These are phyloP conservation scores for Linum tenue DNA, from an alignment of 345 rosid genomes.

Conservation along the genomic window DNA sequence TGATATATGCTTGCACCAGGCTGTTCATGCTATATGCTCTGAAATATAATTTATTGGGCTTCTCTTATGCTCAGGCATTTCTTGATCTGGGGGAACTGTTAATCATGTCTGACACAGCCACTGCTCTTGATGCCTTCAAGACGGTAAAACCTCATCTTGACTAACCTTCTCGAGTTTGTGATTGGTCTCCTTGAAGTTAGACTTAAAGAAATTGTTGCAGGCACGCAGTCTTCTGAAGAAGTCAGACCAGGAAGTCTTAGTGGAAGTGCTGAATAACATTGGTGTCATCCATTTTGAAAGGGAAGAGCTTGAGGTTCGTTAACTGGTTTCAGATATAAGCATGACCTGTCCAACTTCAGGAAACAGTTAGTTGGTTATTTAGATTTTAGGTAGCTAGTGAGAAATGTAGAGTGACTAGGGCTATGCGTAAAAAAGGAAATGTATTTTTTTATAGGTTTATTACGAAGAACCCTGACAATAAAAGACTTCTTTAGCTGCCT, in stretches of 20 bases:
- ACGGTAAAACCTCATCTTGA: constrained; percentile 36
- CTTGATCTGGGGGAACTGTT: constrained; percentile 84
- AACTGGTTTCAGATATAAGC: constrained; percentile 3
- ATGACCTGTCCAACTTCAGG: constrained; percentile 4
- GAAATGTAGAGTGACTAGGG: neutral
- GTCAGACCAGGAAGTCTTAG: constrained; percentile 75
- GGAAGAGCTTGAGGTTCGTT: constrained; percentile 86
- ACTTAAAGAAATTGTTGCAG: constrained; percentile 31
- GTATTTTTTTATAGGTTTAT: too few species aligned
- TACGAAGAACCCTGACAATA: too few species aligned
- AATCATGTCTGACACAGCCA: constrained; percentile 65
- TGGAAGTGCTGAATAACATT: constrained; percentile 82
- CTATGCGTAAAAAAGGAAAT: neutral
- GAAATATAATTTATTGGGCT: neutral
- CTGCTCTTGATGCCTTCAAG: constrained; percentile 90
- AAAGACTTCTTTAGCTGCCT: neutral
- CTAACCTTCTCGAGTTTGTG: constrained; percentile 2
- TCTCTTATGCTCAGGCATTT: constrained; percentile 53
- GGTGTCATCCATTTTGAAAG: constrained; percentile 93
- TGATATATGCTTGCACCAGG: neutral
- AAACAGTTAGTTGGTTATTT: too few species aligned
- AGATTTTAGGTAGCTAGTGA: neutral
- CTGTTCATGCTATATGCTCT: neutral
- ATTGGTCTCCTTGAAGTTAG: constrained; percentile 9
- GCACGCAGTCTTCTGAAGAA: constrained; percentile 72